Conservation (phyloP, 495 filamentous ascomycete genomes). For the Lasiosphaeriaceae sp. region DNA sequence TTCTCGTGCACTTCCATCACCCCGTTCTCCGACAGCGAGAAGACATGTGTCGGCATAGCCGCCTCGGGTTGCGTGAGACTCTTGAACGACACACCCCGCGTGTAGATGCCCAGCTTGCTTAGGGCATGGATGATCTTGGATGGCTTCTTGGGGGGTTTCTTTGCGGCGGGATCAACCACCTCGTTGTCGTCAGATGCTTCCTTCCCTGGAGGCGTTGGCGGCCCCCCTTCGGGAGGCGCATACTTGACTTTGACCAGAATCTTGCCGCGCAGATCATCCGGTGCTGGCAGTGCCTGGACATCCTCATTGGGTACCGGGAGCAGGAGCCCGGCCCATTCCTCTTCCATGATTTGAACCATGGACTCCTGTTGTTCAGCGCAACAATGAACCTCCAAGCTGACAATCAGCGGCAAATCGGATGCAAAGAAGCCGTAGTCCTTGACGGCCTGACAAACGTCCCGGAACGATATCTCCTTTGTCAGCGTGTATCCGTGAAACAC, state of each 20-base stretch:
- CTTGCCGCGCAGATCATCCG: slow-evolving; percentile 63
- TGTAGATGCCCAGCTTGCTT: slow-evolving; percentile 76
- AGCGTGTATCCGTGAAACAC: slow-evolving; percentile 89
- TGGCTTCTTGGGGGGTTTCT: slow-evolving; percentile 36
- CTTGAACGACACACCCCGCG: slow-evolving; percentile 73
- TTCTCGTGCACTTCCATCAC: slow-evolving; percentile 66
- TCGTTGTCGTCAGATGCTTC: background rate
- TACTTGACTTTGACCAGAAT: slow-evolving; percentile 92
- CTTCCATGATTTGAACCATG: slow-evolving; percentile 85
- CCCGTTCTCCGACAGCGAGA: slow-evolving; percentile 79
- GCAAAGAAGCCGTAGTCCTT: slow-evolving; percentile 71
- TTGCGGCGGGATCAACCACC: slow-evolving; percentile 20
- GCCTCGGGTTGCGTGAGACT: slow-evolving; percentile 59
- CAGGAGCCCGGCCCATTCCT: slow-evolving; percentile 68
- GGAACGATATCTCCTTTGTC: slow-evolving; percentile 81
- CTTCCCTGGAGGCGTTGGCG: slow-evolving; percentile 9
- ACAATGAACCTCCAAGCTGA: slow-evolving; percentile 88
- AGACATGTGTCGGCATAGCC: slow-evolving; percentile 74
- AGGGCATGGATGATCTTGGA: slow-evolving; percentile 73
- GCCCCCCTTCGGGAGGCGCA: slow-evolving; percentile 40
- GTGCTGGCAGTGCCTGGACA: slow-evolving; percentile 54
- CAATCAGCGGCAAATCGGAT: slow-evolving; percentile 73
- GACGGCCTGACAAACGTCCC: slow-evolving; percentile 76
- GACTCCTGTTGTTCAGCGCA: slow-evolving; percentile 71
- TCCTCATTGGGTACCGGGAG: slow-evolving; percentile 55